phyloP scores from a whole-genome alignment of 2,329 filamentous ascomycete genomes.

The Drechslera avenae region DNA sequence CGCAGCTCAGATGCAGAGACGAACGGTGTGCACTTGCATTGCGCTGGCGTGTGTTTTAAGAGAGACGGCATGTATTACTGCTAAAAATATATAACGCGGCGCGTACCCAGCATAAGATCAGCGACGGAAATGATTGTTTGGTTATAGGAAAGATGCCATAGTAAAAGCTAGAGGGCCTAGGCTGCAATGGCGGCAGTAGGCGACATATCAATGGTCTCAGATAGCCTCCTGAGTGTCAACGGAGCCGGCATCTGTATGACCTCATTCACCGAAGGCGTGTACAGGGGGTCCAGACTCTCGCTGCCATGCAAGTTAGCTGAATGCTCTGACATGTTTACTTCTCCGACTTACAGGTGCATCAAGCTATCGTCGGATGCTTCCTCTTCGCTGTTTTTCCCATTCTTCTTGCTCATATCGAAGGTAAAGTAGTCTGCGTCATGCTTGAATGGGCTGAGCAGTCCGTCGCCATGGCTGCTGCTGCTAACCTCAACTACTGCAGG shows the following conservation, averaged over 20 bases:
- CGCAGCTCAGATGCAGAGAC: too few species aligned
- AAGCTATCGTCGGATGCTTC: conserved; percentile 18
- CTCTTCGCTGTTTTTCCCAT: conserved; percentile 17
- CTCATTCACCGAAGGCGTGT: conserved; percentile 26
- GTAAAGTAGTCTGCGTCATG: conserved; percentile 38
- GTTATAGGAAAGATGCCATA: background rate
- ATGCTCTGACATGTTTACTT: background rate
- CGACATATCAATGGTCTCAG: conserved; percentile 28
- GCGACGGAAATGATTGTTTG: too few species aligned
- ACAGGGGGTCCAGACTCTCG: conserved; percentile 40
- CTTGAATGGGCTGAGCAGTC: conserved; percentile 46
- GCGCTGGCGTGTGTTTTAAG: background rate
- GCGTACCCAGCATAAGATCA: too few species aligned
- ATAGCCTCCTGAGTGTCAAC: conserved; percentile 29
- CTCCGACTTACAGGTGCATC: conserved; percentile 35
- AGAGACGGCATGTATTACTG: background rate
- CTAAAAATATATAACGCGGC: too few species aligned
- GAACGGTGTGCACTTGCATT: background rate
- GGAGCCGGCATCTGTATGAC: conserved; percentile 25
- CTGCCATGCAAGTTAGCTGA: background rate
- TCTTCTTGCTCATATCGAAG: conserved; percentile 30
- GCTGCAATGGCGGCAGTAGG: conserved; percentile 14
- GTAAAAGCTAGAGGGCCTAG: background rate
- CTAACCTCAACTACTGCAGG: conserved; percentile 33
- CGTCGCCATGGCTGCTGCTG: conserved; percentile 3